These are phyloP conservation scores for Amauroascus niger DNA, from an alignment of 2,329 filamentous ascomycete genomes.

Conservation along the genomic window DNA sequence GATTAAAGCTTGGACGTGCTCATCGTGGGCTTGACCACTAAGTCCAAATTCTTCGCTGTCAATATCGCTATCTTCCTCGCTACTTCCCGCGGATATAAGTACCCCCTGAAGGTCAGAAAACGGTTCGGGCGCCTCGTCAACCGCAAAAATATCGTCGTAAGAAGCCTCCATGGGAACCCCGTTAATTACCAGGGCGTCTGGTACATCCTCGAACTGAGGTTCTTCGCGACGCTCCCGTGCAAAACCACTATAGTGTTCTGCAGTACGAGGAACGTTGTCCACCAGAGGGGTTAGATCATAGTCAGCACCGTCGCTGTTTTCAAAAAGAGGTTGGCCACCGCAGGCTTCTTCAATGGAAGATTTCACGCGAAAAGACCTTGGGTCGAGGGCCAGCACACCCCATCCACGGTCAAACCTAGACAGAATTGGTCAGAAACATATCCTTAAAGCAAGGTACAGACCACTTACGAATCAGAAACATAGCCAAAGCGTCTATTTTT, in stretches of 20 bases:
- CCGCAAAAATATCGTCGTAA: no score
- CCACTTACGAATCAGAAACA: slow-evolving; percentile 4
- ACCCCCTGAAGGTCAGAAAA: no score
- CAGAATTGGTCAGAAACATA: background rate
- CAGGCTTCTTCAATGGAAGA: slow-evolving; percentile 32
- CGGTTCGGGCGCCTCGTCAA: no score
- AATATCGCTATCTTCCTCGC: no score
- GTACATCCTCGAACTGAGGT: no score
- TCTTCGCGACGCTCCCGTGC: slow-evolving; percentile 4
- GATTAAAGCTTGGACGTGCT: no score
- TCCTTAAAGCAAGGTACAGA: background rate
- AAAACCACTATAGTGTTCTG: slow-evolving; percentile 22
- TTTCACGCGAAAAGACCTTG: slow-evolving; percentile 33
- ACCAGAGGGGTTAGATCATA: slow-evolving; percentile 24
- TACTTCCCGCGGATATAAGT: no score
- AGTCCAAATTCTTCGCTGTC: no score
- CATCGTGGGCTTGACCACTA: no score
- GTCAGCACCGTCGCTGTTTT: slow-evolving; percentile 14
- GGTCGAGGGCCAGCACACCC: slow-evolving; percentile 39
- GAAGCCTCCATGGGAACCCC: no score
- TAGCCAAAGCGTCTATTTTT: slow-evolving; percentile 1
- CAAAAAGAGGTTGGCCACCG: slow-evolving; percentile 28
- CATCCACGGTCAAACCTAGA: slow-evolving; percentile 31
- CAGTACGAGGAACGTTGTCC: slow-evolving; percentile 23
- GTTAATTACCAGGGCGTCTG: no score